Percentiles rank a stretch among this genome's conserved stretches.
Conservation (phyloP, 441 rosid genomes). For the Gossypium armourianum region DNA sequence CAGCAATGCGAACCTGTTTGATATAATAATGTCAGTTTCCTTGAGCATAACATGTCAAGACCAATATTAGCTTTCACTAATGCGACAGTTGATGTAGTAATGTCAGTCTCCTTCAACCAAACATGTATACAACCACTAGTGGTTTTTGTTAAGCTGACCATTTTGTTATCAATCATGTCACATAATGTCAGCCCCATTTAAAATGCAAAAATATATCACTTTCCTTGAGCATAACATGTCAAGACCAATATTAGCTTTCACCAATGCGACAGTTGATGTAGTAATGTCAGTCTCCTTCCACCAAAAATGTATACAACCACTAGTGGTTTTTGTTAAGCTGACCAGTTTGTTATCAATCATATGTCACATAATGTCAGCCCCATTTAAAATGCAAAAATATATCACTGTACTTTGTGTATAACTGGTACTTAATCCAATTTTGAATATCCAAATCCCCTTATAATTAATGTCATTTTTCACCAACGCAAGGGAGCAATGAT, state of each 20-base stretch:
- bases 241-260: constrained; percentile 17
- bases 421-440: background rate
- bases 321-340: background rate
- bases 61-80: constrained; percentile 35
- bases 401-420: background rate
- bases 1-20: constrained; percentile 85
- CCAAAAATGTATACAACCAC: background rate
- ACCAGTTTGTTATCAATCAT: background rate
- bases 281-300: constrained; percentile 18
- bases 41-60: background rate
- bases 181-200: constrained; percentile 4
- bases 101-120: constrained; percentile 15
- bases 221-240: background rate
- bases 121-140: background rate
- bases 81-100: constrained; percentile 43
- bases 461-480: background rate
- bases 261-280: constrained; percentile 59
- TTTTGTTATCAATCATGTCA: background rate
- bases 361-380: background rate
- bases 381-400: background rate
- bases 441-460: background rate
- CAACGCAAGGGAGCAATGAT: too few species aligned
- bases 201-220: background rate
- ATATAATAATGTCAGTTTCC: constrained; percentile 13
- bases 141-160: background rate